phyloP scores from a whole-genome alignment of 2,329 filamentous ascomycete species.

The Alternaria burnsii region DNA sequence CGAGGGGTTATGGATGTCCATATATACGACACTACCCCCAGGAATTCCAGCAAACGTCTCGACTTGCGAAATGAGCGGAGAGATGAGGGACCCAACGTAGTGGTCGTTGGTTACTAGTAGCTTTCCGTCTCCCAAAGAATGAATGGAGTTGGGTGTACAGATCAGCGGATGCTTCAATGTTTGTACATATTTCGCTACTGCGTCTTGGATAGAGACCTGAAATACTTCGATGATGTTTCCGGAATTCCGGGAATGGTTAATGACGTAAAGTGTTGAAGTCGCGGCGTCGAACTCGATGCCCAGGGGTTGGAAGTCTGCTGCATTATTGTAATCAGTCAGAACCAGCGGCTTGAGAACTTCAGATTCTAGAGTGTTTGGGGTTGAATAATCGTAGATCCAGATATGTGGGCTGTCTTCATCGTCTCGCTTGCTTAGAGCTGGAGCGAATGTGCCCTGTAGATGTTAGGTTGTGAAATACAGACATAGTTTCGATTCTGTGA shows the following conservation, averaged over 20 bases:
- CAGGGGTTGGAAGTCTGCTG: slow-evolving; percentile 53
- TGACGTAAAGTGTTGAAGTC: slow-evolving; percentile 50
- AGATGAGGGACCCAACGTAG: slow-evolving; percentile 40
- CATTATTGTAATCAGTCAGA: slow-evolving; percentile 34
- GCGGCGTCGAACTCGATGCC: slow-evolving; percentile 50
- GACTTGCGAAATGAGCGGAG: slow-evolving; percentile 41
- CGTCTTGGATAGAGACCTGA: slow-evolving; percentile 32
- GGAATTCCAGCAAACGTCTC: slow-evolving; percentile 53
- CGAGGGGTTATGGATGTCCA: slow-evolving; percentile 33
- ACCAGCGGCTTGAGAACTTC: slow-evolving; percentile 36
- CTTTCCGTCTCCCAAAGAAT: slow-evolving; percentile 41
- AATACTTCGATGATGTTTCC: slow-evolving; percentile 47
- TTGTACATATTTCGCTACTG: slow-evolving; percentile 37
- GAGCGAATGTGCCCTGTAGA: slow-evolving; percentile 41
- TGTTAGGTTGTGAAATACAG: neutral
- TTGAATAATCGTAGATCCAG: slow-evolving; percentile 53
- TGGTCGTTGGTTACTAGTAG: slow-evolving; percentile 57
- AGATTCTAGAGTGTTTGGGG: slow-evolving; percentile 22
- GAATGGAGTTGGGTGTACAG: slow-evolving; percentile 53
- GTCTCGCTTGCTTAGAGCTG: slow-evolving; percentile 14
- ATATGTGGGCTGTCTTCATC: slow-evolving; percentile 38
- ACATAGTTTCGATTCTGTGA: neutral
- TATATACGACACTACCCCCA: slow-evolving; percentile 49
- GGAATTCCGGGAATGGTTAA: slow-evolving; percentile 49
- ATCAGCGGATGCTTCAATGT: slow-evolving; percentile 46